Percentiles rank a stretch among this genome's conserved stretches.
These are phyloP conservation scores for Millerago galiae DNA, from an alignment of 805 yeast species.

Conservation along the genomic window DNA sequence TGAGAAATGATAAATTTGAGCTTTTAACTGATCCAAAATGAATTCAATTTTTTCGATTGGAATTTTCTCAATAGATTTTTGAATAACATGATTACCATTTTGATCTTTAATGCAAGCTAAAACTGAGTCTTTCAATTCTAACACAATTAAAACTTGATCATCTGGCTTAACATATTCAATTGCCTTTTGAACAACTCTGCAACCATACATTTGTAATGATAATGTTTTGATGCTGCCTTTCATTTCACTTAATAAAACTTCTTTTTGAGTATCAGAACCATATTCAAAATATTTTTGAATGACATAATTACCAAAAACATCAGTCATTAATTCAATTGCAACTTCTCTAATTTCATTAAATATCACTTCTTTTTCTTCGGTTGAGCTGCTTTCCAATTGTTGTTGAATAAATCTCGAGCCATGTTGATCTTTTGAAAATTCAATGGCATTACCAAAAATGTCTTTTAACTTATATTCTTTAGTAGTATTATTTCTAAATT, in stretches of 20 bases:
- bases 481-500: slow-evolving; percentile 61
- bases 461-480: slow-evolving; percentile 64
- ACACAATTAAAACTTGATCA: slow-evolving; percentile 61
- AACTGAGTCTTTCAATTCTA: slow-evolving; percentile 61
- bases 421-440: slow-evolving; percentile 92
- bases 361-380: slow-evolving; percentile 71
- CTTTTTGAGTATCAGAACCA: slow-evolving; percentile 66
- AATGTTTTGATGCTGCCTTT: slow-evolving; percentile 65
- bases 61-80: slow-evolving; percentile 83
- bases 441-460: slow-evolving; percentile 80
- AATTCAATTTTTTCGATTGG: slow-evolving; percentile 67
- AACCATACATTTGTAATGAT: slow-evolving; percentile 94
- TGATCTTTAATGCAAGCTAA: slow-evolving; percentile 82
- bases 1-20: slow-evolving; percentile 74
- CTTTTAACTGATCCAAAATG: slow-evolving; percentile 62
- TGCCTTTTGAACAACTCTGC: slow-evolving; percentile 94
- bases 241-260: slow-evolving; percentile 64
- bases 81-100: slow-evolving; percentile 97
- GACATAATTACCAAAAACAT: slow-evolving; percentile 96
- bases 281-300: slow-evolving; percentile 89
- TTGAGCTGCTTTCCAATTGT: slow-evolving; percentile 55
- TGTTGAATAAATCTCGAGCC: slow-evolving; percentile 97
- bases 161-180: slow-evolving; percentile 61
- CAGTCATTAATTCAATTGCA: slow-evolving; percentile 79
- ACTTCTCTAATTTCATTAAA: slow-evolving; percentile 78